phyloP scores from a whole-genome alignment of 306 rosid species.

The Hippophae tibetana region DNA sequence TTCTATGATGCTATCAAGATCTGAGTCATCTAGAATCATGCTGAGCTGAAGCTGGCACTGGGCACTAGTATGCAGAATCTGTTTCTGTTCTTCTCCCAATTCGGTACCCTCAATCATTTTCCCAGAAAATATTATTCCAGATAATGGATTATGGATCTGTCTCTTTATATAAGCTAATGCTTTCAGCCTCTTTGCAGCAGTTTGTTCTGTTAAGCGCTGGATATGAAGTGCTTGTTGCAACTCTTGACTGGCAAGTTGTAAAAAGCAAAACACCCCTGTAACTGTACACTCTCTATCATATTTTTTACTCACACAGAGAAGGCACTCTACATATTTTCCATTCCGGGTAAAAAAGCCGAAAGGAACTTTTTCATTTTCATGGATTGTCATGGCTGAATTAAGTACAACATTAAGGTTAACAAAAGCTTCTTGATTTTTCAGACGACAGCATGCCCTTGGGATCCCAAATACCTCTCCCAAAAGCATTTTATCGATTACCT shows the following conservation, averaged over 20 bases:
- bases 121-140: slow-evolving; percentile 55
- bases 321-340: slow-evolving; percentile 70
- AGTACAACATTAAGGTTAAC: slow-evolving; percentile 71
- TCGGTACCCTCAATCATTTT: slow-evolving; percentile 67
- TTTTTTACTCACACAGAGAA: slow-evolving; percentile 75
- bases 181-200: slow-evolving; percentile 74
- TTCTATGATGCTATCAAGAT: slow-evolving; percentile 76
- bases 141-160: slow-evolving; percentile 63
- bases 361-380: slow-evolving; percentile 55
- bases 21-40: slow-evolving; percentile 84
- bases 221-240: slow-evolving; percentile 75
- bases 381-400: slow-evolving; percentile 71
- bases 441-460: slow-evolving; percentile 58
- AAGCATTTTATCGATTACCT: slow-evolving; percentile 84
- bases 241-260: slow-evolving; percentile 91
- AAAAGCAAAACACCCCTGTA: slow-evolving; percentile 87
- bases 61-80: slow-evolving; percentile 51
- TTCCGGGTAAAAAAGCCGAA: slow-evolving; percentile 60
- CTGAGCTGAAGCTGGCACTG: slow-evolving; percentile 84
- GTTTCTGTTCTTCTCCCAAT: slow-evolving; percentile 59
- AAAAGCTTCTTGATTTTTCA: slow-evolving; percentile 82
- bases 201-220: slow-evolving; percentile 76
- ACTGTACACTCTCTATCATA: slow-evolving; percentile 57
- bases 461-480: slow-evolving; percentile 85
- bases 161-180: slow-evolving; percentile 62